Base-by-base conservation (phyloP, 306 rosid genomes). In the Clitoria ternatea region DNA sequence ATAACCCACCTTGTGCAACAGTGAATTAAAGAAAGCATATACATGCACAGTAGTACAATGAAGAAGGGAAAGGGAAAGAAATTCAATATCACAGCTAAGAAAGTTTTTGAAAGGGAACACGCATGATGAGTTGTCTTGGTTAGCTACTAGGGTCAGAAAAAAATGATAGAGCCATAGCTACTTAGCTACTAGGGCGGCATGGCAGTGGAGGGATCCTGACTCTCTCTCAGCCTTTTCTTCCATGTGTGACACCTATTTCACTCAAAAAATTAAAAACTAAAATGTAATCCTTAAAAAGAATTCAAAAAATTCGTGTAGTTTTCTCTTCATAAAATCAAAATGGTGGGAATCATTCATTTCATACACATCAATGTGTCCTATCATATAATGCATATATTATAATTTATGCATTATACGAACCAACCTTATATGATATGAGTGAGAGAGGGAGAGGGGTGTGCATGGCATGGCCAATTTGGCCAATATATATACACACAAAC, bases 151-250 rank as follows among this genome's bases (percentile, higher is more conserved):
- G 81, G 55, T 84, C 74, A 85, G 86, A 89, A 78, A 77, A 77
- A 5, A 52, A 52, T 80, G 82, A 70, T 32, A 69, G 69, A 69
- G 39, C 17, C 75, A 39, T 78, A 75, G 61, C 67, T 36, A 50
- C 50, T 1, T 68, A 67, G 60, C 54, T 68, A 23, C 0, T 78
- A 78, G 92, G 86, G 81, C 85, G 87, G 89, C 93, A 74, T 80
- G 72, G 74, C 84, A 79, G 84, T 35, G 67, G 65, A 33, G 45
- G 59, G 56, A 36, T 43, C 65, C 73, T 53, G 48, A 43, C 64
- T 15, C 61, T 27, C 7, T 9, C 62, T 56, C 63, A 52, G 27
- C 76, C 55, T 48, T 76, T 56, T 24, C 13, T 33, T 45, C 59
- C 29, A 40, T 0, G 7, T 67, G 39, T 37, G 75, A 10, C 64